phyloP scores from a whole-genome alignment of 805 yeast species.

The Myxozyma sirexii region DNA sequence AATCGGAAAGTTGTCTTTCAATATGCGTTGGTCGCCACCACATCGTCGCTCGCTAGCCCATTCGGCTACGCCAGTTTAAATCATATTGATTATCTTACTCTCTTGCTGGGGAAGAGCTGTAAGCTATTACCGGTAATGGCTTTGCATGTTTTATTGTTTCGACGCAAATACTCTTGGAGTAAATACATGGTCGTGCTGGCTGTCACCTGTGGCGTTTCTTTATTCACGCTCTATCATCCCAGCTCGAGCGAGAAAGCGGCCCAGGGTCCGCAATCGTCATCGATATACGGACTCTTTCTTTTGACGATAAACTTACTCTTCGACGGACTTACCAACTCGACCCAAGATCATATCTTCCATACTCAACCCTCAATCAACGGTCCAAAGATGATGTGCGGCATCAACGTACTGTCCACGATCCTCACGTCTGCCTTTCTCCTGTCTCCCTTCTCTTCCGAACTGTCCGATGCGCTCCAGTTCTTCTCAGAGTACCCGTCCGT shows the following conservation, averaged over 20 bases:
- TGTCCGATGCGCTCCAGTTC: constrained; percentile 54
- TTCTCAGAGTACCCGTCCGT: constrained; percentile 56
- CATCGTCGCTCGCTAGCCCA: constrained; percentile 83
- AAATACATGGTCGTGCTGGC: constrained; percentile 75
- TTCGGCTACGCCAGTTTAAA: constrained; percentile 74
- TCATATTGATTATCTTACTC: constrained; percentile 85
- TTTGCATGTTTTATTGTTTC: constrained; percentile 72
- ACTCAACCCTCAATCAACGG: constrained; percentile 62
- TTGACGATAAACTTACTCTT: constrained; percentile 66
- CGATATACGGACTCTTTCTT: constrained; percentile 60
- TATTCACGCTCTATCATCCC: constrained; percentile 67
- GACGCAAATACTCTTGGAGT: constrained; percentile 68
- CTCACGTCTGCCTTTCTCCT: constrained; percentile 47
- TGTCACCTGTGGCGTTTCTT: constrained; percentile 82
- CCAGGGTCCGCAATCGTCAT: constrained; percentile 44
- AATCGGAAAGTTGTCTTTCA: constrained; percentile 41
- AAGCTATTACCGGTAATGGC: constrained; percentile 93
- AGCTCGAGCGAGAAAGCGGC: constrained; percentile 35
- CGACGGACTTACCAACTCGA: constrained; percentile 91
- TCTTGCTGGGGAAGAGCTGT: constrained; percentile 86
- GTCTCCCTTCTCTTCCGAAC: constrained; percentile 53
- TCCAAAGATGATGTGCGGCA: constrained; percentile 81
- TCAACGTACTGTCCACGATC: constrained; percentile 52
- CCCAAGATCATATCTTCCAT: constrained; percentile 83
- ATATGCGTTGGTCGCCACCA: constrained; percentile 58